Conservation (phyloP, 2,329 filamentous ascomycete genomes). For the Anisogramma anomala region DNA sequence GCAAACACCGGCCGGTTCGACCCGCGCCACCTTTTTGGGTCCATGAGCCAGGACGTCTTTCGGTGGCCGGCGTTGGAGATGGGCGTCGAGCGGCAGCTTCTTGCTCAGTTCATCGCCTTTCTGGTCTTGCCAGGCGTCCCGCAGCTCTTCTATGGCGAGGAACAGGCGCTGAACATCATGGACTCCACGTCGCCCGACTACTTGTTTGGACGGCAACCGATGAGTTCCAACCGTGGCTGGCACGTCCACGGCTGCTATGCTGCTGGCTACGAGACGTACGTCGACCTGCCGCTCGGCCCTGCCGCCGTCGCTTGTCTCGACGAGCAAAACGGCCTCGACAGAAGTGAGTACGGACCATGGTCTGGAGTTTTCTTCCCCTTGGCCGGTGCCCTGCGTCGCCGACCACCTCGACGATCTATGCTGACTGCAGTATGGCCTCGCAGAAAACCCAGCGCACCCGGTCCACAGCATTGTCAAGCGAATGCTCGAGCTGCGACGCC, state of each 20-base stretch:
- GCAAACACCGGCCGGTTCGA: slow-evolving; percentile 47
- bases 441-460: slow-evolving; percentile 45
- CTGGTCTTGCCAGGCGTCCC: slow-evolving; percentile 50
- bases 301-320: slow-evolving; percentile 43
- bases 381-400: too few species aligned
- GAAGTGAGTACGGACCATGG: slow-evolving; percentile 43
- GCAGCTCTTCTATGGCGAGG: slow-evolving; percentile 49
- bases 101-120: slow-evolving; percentile 47
- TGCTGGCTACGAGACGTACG: slow-evolving; percentile 37
- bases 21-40: slow-evolving; percentile 50
- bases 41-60: slow-evolving; percentile 54
- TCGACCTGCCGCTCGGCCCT: slow-evolving; percentile 41
- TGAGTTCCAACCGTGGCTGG: slow-evolving; percentile 50
- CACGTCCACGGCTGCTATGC: slow-evolving; percentile 51
- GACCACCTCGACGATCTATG: too few species aligned
- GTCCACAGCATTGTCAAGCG: slow-evolving; percentile 48
- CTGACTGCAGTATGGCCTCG: slow-evolving; percentile 10
- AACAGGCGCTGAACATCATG: slow-evolving; percentile 49
- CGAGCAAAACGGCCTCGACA: slow-evolving; percentile 40
- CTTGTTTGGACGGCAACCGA: slow-evolving; percentile 46
- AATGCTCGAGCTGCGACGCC: slow-evolving; percentile 46
- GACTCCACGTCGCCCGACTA: slow-evolving; percentile 53
- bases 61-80: slow-evolving; percentile 48
- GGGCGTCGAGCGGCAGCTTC: slow-evolving; percentile 43
- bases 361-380: too few species aligned